Evolutionary conservation across 2,329 filamentous ascomycete genomes (phyloP).

Genomic region (Ophiostoma piceae): DNA sequence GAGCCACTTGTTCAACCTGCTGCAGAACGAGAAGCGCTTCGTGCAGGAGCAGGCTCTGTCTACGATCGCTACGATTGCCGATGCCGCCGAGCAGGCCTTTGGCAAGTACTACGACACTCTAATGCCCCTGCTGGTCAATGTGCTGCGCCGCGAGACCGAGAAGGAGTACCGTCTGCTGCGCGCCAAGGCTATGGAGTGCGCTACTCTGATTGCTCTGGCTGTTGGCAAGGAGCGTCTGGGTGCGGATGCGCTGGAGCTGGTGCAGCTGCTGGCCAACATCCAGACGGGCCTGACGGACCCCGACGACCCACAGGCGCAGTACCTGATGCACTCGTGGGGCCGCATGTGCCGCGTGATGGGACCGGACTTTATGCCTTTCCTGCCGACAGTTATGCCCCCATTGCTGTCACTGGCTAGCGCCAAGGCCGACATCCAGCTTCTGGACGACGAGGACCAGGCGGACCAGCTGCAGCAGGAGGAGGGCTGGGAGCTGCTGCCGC

Average conservation of each 20-base stretch:
- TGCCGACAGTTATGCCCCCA: conserved; percentile 90
- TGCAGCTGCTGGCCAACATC: conserved; percentile 80
- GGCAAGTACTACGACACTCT: conserved; percentile 91
- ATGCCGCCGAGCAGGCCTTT: conserved; percentile 92
- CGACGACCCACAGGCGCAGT: conserved; percentile 93
- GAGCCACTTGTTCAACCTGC: conserved; percentile 75
- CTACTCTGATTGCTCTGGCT: conserved; percentile 88
- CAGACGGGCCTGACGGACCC: conserved; percentile 81
- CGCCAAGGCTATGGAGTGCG: conserved; percentile 98
- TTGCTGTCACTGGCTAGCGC: conserved; percentile 84
- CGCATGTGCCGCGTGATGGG: conserved; percentile 95
- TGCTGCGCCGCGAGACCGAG: conserved; percentile 81
- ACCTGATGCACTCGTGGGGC: conserved; percentile 98
- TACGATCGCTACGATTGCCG: conserved; percentile 97
- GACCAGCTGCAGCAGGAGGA: conserved; percentile 91
- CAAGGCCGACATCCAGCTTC: conserved; percentile 92
- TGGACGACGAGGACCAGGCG: conserved; percentile 92
- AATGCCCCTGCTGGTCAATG: conserved; percentile 90
- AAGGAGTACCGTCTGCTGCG: conserved; percentile 88
- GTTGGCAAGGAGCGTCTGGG: conserved; percentile 92
- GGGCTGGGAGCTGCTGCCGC: conserved; percentile 92
- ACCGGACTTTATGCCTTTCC: conserved; percentile 83
- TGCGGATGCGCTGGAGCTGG: conserved; percentile 76
- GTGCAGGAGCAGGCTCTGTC: conserved; percentile 97
- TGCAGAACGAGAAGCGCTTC: conserved; percentile 89